Percentiles rank a stretch among this genome's conserved stretches.
Conservation (phyloP, 2,329 filamentous ascomycete species). For the Malbranchea cinnamomea region DNA sequence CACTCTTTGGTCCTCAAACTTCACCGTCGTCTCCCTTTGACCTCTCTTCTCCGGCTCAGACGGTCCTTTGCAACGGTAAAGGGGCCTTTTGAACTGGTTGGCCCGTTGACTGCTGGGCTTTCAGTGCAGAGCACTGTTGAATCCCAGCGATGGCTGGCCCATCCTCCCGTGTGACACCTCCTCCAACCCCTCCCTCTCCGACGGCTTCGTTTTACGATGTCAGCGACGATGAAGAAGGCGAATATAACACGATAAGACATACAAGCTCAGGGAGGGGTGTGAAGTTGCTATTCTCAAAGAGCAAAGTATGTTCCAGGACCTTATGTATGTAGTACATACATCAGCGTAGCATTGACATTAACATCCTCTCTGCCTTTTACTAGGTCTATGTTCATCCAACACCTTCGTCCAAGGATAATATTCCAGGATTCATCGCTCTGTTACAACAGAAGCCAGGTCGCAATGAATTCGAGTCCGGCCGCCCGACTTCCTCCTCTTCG, state of each 20-base stretch:
- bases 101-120: too few species aligned
- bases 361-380: neutral
- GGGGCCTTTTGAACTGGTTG: too few species aligned
- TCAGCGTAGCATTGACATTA: too few species aligned
- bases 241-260: conserved; percentile 86
- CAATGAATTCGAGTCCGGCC: conserved; percentile 17
- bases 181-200: conserved; percentile 47
- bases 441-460: conserved; percentile 63
- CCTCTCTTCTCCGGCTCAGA: too few species aligned
- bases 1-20: too few species aligned
- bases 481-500: conserved; percentile 28
- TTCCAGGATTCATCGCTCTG: conserved; percentile 81
- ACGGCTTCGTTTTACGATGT: conserved; percentile 85
- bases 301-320: conserved; percentile 50
- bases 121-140: neutral
- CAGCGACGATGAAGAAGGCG: conserved; percentile 91
- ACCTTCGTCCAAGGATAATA: conserved; percentile 87
- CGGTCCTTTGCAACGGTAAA: too few species aligned
- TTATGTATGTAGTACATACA: too few species aligned
- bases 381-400: conserved; percentile 94
- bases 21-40: too few species aligned
- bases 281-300: conserved; percentile 89
- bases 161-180: conserved; percentile 22
- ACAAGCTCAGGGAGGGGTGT: conserved; percentile 60
- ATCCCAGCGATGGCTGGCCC: conserved; percentile 17